These are phyloP conservation scores for Termitomyces sp. DNA, from an alignment of 768 basidiomycete species.

Conservation along the genomic window DNA sequence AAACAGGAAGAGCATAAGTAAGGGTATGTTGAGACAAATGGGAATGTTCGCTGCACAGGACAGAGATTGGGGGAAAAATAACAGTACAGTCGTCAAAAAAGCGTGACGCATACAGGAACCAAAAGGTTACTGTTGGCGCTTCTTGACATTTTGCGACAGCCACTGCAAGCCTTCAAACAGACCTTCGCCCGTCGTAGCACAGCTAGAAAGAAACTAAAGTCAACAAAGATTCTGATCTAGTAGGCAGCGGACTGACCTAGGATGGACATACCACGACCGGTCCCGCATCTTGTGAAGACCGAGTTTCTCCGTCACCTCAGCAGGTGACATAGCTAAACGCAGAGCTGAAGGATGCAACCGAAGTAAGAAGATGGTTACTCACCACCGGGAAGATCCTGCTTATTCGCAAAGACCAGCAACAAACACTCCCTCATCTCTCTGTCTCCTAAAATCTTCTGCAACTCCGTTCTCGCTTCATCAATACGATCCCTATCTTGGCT, in stretches of 20 bases:
- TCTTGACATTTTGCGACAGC: constrained; percentile 97
- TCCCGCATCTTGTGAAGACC: constrained; percentile 96
- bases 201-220: constrained; percentile 41
- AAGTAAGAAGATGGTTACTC: constrained; percentile 20
- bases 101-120: constrained; percentile 8
- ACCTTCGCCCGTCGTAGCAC: constrained; percentile 95
- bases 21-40: constrained; percentile 26
- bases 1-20: constrained; percentile 22
- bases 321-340: constrained; percentile 90
- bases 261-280: constrained; percentile 98
- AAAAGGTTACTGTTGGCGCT: constrained; percentile 60
- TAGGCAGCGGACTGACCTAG: constrained; percentile 57
- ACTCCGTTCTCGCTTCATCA: constrained; percentile 93
- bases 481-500: constrained; percentile 93
- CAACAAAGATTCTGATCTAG: constrained; percentile 1
- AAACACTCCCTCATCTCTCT: constrained; percentile 98
- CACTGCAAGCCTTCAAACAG: constrained; percentile 96
- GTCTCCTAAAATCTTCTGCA: constrained; percentile 94
- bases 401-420: constrained; percentile 97
- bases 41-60: constrained; percentile 17
- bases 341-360: background rate
- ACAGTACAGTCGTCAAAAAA: constrained; percentile 18
- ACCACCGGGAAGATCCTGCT: constrained; percentile 98
- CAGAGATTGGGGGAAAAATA: constrained; percentile 14
- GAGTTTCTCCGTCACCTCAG: constrained; percentile 96